Evolutionary conservation across 352 stramenopile genomes (phyloP).

Genomic region (Phytophthora ramorum): DNA sequence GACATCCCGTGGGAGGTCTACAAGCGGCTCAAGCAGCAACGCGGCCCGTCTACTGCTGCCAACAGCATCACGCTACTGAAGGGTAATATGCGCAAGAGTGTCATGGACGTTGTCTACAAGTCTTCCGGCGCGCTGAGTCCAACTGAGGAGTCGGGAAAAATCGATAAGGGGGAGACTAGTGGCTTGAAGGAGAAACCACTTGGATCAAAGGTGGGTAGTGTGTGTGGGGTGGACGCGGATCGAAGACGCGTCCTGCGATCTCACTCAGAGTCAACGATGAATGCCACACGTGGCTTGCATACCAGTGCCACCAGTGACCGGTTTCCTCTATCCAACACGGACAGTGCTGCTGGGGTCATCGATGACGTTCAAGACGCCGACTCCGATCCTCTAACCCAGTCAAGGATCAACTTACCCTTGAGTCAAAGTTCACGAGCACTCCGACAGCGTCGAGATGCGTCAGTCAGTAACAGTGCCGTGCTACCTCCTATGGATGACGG

Average conservation of each 20-base stretch:
- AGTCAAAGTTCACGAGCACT: conserved; percentile 7
- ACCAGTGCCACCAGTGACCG: not conserved
- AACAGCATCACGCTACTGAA: conserved; percentile 75
- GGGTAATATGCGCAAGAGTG: conserved; percentile 65
- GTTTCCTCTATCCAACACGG: not conserved
- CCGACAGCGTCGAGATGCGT: conserved; percentile 11
- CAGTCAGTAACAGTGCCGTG: conserved; percentile 1
- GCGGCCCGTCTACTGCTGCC: conserved; percentile 57
- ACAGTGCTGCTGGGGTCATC: not conserved
- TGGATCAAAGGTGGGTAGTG: not conserved
- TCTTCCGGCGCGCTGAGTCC: conserved; percentile 18
- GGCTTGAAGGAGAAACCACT: conserved; percentile 3
- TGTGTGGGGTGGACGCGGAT: conserved; percentile 9
- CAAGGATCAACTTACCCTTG: conserved; percentile 13
- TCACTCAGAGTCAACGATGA: conserved; percentile 60
- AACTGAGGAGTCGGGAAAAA: conserved; percentile 5
- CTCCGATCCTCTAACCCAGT: conserved; percentile 12
- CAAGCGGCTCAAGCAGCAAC: conserved; percentile 76
- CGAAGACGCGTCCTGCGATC: conserved; percentile 40
- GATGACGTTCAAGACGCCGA: conserved; percentile 9
- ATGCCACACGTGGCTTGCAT: conserved; percentile 3
- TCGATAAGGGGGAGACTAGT: conserved; percentile 7
- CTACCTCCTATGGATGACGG: conserved; percentile 6
- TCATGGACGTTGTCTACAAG: conserved; percentile 46
- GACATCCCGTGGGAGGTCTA: conserved; percentile 84